phyloP scores from a whole-genome alignment of 2,329 filamentous ascomycete genomes.

The Fusarium succisae region DNA sequence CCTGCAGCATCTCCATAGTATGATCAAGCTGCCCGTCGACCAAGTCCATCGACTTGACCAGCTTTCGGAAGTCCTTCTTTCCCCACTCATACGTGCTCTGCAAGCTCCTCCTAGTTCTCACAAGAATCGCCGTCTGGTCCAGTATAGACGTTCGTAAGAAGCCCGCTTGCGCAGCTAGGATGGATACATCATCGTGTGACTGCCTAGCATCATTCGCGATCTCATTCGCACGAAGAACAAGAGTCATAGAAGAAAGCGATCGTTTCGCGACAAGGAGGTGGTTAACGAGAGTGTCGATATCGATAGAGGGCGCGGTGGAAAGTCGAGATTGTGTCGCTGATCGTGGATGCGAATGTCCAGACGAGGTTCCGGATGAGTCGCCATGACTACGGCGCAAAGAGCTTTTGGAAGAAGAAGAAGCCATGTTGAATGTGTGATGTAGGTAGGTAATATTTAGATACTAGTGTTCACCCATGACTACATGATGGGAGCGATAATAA shows the following conservation, averaged over 20 bases:
- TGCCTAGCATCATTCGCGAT: constrained; percentile 80
- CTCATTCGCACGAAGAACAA: constrained; percentile 87
- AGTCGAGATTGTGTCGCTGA: constrained; percentile 43
- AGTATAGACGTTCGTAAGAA: constrained; percentile 72
- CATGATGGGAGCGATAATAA: constrained; percentile 30
- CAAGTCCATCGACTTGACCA: constrained; percentile 72
- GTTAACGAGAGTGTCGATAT: constrained; percentile 80
- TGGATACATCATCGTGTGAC: constrained; percentile 80
- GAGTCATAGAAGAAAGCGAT: constrained; percentile 82
- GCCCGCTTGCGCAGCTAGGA: constrained; percentile 74
- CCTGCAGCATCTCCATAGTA: constrained; percentile 72
- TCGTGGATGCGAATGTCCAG: constrained; percentile 44
- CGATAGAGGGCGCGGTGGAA: constrained; percentile 39
- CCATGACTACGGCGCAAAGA: constrained; percentile 50
- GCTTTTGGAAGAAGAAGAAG: constrained; percentile 45
- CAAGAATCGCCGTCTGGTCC: constrained; percentile 63
- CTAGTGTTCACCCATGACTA: constrained; percentile 30
- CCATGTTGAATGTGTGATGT: constrained; percentile 42
- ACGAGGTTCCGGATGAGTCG: constrained; percentile 48
- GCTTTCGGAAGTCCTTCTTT: constrained; percentile 67
- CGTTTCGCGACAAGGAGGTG: constrained; percentile 89
- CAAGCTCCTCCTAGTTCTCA: constrained; percentile 61
- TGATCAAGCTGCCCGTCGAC: constrained; percentile 71
- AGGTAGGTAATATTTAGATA: background rate
- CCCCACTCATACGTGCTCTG: constrained; percentile 66